phyloP scores from a whole-genome alignment of 1,139 yeast genomes.

The Saccharomyces pastorianus region DNA sequence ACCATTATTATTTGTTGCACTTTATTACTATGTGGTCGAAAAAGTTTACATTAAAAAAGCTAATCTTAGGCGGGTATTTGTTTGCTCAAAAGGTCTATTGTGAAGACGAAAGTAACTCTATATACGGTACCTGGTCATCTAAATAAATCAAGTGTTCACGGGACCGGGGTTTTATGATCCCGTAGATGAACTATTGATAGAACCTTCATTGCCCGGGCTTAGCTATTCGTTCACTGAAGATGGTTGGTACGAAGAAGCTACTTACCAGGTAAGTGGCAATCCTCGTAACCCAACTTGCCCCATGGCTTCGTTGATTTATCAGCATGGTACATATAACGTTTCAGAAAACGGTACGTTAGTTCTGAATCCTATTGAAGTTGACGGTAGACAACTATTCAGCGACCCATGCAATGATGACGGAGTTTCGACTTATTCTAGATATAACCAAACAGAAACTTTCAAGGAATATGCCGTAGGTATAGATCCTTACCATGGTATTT shows the following conservation, averaged over 20 bases:
- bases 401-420: slow-evolving; percentile 67
- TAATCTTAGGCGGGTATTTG: not conserved
- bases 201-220: slow-evolving; percentile 92
- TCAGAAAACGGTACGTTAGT: slow-evolving; percentile 57
- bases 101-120: slow-evolving; percentile 12
- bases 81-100: not conserved
- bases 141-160: slow-evolving; percentile 86
- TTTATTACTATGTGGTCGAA: not conserved
- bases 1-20: not conserved
- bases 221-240: slow-evolving; percentile 88
- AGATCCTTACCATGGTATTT: slow-evolving; percentile 77
- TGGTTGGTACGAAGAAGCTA: slow-evolving; percentile 85
- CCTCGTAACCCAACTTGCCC: slow-evolving; percentile 75
- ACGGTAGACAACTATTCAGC: slow-evolving; percentile 85
- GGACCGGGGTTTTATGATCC: slow-evolving; percentile 98
- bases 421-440: slow-evolving; percentile 59
- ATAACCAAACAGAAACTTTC: slow-evolving; percentile 58
- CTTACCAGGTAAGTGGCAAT: slow-evolving; percentile 68
- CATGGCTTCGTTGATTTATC: slow-evolving; percentile 69
- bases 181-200: slow-evolving; percentile 83
- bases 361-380: slow-evolving; percentile 70
- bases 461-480: slow-evolving; percentile 50
- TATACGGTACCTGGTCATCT: slow-evolving; percentile 92
- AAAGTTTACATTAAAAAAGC: not conserved
- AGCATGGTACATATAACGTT: slow-evolving; percentile 76